Evolutionary conservation across 371 early-diverging fungal genomes (phyloP).

Genomic region (Lichtheimia ornata): DNA sequence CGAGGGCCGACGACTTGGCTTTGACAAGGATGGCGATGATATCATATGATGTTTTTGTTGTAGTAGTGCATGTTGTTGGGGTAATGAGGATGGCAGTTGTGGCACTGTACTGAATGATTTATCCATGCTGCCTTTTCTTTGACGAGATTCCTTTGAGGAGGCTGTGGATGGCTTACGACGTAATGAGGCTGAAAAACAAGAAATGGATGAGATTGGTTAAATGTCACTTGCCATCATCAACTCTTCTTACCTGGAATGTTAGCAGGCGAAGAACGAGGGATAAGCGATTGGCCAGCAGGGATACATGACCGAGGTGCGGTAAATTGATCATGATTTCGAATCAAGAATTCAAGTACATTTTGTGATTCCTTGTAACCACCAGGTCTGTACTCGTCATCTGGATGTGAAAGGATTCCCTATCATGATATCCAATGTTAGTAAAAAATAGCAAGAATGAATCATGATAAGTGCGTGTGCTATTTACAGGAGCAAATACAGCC

Average conservation of each 20-base stretch:
- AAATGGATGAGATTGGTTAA: background rate
- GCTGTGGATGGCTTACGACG: background rate
- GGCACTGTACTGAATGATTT: conserved; percentile 1
- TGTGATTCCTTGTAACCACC: conserved; percentile 64
- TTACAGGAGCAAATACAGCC: conserved; percentile 65
- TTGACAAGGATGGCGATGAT: conserved; percentile 3
- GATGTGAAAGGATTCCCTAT: conserved; percentile 56
- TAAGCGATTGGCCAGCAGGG: conserved; percentile 3
- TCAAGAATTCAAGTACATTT: conserved; percentile 58
- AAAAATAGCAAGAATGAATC: too few relatives aligned
- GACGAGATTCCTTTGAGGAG: background rate
- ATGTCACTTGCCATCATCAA: background rate
- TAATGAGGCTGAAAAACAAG: background rate
- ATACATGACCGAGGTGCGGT: conserved; percentile 25
- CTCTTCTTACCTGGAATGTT: background rate
- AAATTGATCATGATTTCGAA: conserved; percentile 44
- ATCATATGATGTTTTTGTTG: too few relatives aligned
- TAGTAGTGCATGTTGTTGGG: too few relatives aligned
- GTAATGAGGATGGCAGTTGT: background rate
- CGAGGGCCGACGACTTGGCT: background rate
- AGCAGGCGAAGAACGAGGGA: background rate
- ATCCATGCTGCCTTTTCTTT: background rate
- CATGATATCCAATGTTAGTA: background rate
- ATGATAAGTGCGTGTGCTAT: background rate
- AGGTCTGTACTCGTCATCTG: conserved; percentile 58